Percentiles rank a stretch among this genome's conserved stretches.
phyloP scores from a whole-genome alignment of 768 basidiomycete species.

The Russula emetica region DNA sequence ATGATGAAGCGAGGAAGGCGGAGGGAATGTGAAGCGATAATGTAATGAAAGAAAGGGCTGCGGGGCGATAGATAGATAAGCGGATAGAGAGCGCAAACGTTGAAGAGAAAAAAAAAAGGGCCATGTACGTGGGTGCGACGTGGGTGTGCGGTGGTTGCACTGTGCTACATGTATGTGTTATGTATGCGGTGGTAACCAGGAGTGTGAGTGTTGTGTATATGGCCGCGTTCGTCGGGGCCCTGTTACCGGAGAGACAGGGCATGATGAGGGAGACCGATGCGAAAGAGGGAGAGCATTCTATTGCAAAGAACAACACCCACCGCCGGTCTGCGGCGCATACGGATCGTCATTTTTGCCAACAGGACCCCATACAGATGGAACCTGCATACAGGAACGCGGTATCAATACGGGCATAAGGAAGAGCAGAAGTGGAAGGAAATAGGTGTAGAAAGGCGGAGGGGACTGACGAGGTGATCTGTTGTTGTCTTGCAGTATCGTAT shows the following conservation, averaged over 20 bases:
- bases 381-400: conserved; percentile 41
- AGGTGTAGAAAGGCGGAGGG: background rate
- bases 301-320: conserved; percentile 25
- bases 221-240: background rate
- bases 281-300: conserved; percentile 6
- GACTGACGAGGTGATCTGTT: conserved; percentile 60
- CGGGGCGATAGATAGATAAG: conserved; percentile 18
- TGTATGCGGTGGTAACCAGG: conserved; percentile 18
- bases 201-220: conserved; percentile 6
- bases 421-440: background rate
- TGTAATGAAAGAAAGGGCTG: conserved; percentile 13
- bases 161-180: conserved; percentile 11
- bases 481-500: conserved; percentile 73
- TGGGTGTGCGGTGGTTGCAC: conserved; percentile 17
- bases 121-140: conserved; percentile 12
- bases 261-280: background rate
- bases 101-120: background rate
- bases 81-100: conserved; percentile 6
- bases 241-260: background rate
- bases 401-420: conserved; percentile 25
- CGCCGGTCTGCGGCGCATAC: conserved; percentile 56
- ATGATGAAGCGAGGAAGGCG: background rate
- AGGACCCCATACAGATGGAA: conserved; percentile 96
- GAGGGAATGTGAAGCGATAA: conserved; percentile 9
- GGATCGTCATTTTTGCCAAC: conserved; percentile 91